Base-by-base conservation (phyloP, 2,329 filamentous ascomycete genomes). In the Dothiorella sarmentorum region DNA sequence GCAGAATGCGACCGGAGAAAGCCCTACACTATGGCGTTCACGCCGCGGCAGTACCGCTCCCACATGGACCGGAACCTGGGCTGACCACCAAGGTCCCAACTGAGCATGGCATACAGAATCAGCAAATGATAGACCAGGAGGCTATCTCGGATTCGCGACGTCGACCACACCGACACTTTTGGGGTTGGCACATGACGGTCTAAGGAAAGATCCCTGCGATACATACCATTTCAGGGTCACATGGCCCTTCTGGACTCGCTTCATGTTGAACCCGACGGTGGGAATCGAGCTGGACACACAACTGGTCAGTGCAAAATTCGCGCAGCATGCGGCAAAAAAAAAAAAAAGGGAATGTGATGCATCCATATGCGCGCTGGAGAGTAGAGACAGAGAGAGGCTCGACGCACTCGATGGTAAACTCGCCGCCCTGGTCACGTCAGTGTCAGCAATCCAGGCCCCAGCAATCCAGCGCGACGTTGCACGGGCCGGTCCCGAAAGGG, bases 201-300 rank as follows among this genome's bases (percentile, higher is more conserved):
- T 49, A 43, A 37, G 35, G 56, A 33, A 64, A 49, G 64, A 63
- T 64, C 51, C 61, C 63, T 63, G 67, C 66, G 59, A 61, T 53
- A 76, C 81, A 72, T 73, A 87, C 85, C 94, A 99, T 78, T 97
- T 97, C 69, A 99, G 82, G 67, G 94, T 96, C 73, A 99, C 94
- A 84, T 97, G 93, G 67, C 94, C 94, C 71, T 94, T 93, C 78
- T 97, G 92, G 68, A 99, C 91, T 66, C 89, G 88, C 82, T 97
- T 97, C 86, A 97, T 96, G 76, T 97, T 99, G 81, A 97, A 97
- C 65, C 94, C 94, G 68, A 99, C 93, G 15, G 94, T 99, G 62
- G 94, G 94, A 74, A 97, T 97, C 65, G 93, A 96, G 80, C 93
- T 97, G 79, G 45, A 49, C 42, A 45, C 38, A 45, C 29, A 33